Evolutionary conservation across 257 asterid species (phyloP).

Genomic region (Nyctanthes arbortristis): DNA sequence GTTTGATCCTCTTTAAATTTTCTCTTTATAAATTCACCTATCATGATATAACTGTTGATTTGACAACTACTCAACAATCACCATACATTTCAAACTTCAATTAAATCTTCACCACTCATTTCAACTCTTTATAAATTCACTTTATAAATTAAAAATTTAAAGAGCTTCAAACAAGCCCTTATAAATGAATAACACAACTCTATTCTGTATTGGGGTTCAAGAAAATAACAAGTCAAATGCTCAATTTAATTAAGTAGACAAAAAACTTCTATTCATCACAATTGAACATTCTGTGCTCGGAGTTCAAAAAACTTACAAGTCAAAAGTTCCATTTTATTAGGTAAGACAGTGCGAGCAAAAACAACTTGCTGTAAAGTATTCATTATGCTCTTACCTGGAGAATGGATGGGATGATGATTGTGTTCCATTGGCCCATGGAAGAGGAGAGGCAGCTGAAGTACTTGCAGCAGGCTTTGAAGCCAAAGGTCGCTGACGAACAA

Average conservation of each 20-base stretch:
- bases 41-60: no score
- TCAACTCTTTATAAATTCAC: no score
- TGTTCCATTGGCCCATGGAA: slow-evolving; percentile 71
- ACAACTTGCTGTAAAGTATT: neutral
- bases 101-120: no score
- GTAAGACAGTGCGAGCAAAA: neutral
- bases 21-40: no score
- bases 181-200: no score
- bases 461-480: slow-evolving; percentile 55
- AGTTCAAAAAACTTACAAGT: neutral
- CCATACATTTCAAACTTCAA: no score
- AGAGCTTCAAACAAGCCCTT: no score
- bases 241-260: slow-evolving; percentile 10
- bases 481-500: slow-evolving; percentile 89
- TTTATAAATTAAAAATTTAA: no score
- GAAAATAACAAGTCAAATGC: slow-evolving; percentile 1
- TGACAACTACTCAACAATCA: no score
- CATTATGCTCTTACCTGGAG: slow-evolving; percentile 49
- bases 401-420: slow-evolving; percentile 56
- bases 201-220: neutral
- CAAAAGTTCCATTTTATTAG: neutral
- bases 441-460: slow-evolving; percentile 57
- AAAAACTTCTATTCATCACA: neutral
- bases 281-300: neutral
- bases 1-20: no score